phyloP scores from a whole-genome alignment of 176 grass and related monocot genomes.

The Phragmites australis region DNA sequence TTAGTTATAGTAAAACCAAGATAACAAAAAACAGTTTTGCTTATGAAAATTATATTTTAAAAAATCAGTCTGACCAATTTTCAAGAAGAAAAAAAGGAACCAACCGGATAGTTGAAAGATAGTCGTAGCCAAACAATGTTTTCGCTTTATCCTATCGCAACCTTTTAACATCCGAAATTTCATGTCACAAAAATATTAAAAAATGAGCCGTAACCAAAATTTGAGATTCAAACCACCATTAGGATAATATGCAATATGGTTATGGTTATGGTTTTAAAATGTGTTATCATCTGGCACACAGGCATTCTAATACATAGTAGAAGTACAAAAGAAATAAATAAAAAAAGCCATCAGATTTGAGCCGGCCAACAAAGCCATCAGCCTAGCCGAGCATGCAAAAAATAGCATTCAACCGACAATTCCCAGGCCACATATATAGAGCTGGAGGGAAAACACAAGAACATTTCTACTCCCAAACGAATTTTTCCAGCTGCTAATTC shows the following conservation, averaged over 20 bases:
- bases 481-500: not conserved
- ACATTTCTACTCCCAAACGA: not conserved
- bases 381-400: too few relatives aligned
- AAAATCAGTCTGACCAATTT: not conserved
- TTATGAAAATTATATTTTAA: not conserved
- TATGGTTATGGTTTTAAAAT: too few relatives aligned
- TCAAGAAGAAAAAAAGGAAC: not conserved
- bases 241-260: not conserved
- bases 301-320: not conserved
- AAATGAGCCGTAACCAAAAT: not conserved
- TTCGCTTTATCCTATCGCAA: not conserved
- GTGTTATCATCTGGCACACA: not conserved
- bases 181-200: not conserved
- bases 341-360: not conserved
- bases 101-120: not conserved
- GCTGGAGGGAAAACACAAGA: not conserved
- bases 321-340: not conserved
- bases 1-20: not conserved
- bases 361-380: not conserved
- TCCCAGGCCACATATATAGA: too few relatives aligned
- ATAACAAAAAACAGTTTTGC: too few relatives aligned
- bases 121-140: not conserved
- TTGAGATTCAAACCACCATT: not conserved
- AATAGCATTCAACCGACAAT: too few relatives aligned
- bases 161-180: not conserved